phyloP scores from a whole-genome alignment of 176 grass and related monocot genomes.

The Eragrostis nindensis region DNA sequence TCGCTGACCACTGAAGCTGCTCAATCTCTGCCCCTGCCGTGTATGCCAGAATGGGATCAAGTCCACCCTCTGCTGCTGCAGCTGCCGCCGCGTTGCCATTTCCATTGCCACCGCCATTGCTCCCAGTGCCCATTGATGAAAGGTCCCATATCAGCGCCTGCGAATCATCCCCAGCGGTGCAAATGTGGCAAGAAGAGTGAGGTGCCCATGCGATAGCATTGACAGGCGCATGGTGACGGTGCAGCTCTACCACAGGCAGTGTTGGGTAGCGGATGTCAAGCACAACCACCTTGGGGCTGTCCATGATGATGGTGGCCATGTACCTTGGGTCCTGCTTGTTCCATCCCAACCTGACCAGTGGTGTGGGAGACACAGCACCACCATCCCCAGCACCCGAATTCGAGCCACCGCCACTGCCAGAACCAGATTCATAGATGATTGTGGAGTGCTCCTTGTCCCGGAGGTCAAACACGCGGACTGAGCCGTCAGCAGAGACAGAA shows the following conservation, averaged over 20 bases:
- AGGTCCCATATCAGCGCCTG: slow-evolving; percentile 98
- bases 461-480: slow-evolving; percentile 94
- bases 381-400: slow-evolving; percentile 49
- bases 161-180: slow-evolving; percentile 85
- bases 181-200: slow-evolving; percentile 95
- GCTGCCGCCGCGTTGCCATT: slow-evolving; percentile 46
- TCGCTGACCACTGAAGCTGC: slow-evolving; percentile 97
- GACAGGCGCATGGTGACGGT: slow-evolving; percentile 88
- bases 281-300: slow-evolving; percentile 94
- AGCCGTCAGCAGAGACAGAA: slow-evolving; percentile 89
- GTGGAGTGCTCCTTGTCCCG: slow-evolving; percentile 99
- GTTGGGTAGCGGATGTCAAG: slow-evolving; percentile 97
- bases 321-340: slow-evolving; percentile 99
- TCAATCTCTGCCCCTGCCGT: slow-evolving; percentile 96
- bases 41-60: slow-evolving; percentile 94
- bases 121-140: slow-evolving; percentile 81
- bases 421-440: slow-evolving; percentile 88
- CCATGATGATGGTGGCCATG: slow-evolving; percentile 99
- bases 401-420: slow-evolving; percentile 52
- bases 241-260: slow-evolving; percentile 90
- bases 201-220: slow-evolving; percentile 96
- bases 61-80: slow-evolving; percentile 64
- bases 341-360: slow-evolving; percentile 88
- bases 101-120: slow-evolving; percentile 46
- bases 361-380: slow-evolving; percentile 52